Conservation (phyloP, 1,284 basidiomycete genomes). For the Malassezia arunalokei region DNA sequence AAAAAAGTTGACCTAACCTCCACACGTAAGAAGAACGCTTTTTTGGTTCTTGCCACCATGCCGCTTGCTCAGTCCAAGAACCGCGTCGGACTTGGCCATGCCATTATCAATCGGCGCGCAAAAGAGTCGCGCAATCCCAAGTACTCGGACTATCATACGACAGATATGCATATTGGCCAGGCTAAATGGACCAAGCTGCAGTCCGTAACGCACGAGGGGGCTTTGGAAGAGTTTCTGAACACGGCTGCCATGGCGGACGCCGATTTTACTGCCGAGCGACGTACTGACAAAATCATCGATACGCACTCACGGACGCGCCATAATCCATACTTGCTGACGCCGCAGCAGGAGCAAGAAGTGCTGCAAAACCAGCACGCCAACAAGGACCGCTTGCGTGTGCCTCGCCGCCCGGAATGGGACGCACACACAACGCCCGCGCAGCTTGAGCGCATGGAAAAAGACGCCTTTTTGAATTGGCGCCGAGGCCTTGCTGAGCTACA, state of each 20-base stretch:
- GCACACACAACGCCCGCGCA: conserved; percentile 34
- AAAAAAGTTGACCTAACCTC: conserved; percentile 1
- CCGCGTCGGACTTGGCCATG: conserved; percentile 40
- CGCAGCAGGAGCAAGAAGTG: conserved; percentile 64
- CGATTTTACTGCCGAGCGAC: conserved; percentile 91
- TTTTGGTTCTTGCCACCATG: conserved; percentile 10
- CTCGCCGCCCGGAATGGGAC: conserved; percentile 38
- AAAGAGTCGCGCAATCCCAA: conserved; percentile 31
- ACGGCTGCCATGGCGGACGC: conserved; percentile 87
- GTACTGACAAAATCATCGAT: conserved; percentile 69
- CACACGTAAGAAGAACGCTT: conserved; percentile 7
- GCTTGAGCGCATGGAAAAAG: conserved; percentile 41
- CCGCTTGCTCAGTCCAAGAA: conserved; percentile 42
- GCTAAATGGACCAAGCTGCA: conserved; percentile 52
- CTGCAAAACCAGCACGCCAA: conserved; percentile 36
- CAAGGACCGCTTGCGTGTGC: conserved; percentile 36
- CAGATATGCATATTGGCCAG: conserved; percentile 47
- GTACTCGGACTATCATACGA: conserved; percentile 40
- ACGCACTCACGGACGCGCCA: conserved; percentile 47
- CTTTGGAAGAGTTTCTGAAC: conserved; percentile 89
- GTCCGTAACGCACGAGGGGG: conserved; percentile 89
- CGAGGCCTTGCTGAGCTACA: conserved; percentile 41
- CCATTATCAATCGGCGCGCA: conserved; percentile 37
- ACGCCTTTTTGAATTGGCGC: conserved; percentile 44
- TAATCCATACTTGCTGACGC: conserved; percentile 77